Percentiles rank a stretch among this genome's conserved stretches.
Evolutionary conservation across 257 asterid genomes (phyloP).

Genomic region (Henckelia pumila): DNA sequence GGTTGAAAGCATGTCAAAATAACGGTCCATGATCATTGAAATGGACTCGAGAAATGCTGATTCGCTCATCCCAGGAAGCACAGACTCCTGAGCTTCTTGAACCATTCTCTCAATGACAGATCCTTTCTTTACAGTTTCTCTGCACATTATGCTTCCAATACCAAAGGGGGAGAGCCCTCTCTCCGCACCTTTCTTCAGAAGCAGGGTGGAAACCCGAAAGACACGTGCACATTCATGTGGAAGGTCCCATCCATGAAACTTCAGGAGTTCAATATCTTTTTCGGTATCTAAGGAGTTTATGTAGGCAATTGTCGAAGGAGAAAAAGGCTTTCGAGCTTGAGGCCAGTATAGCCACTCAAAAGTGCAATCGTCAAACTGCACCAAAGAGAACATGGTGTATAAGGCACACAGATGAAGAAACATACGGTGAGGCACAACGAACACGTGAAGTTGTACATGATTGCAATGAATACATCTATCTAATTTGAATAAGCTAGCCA

Average conservation of each 20-base stretch:
- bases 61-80: constrained; percentile 56
- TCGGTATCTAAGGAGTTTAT: constrained; percentile 60
- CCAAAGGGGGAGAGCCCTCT: constrained; percentile 59
- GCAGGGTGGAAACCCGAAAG: constrained; percentile 65
- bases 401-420: neutral
- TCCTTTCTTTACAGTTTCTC: constrained; percentile 56
- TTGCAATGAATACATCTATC: no score
- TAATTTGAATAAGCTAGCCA: no score
- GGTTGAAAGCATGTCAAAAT: constrained; percentile 38
- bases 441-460: neutral
- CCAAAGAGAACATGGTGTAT: constrained; percentile 7
- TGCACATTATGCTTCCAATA: constrained; percentile 68
- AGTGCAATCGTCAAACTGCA: constrained; percentile 73
- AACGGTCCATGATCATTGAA: constrained; percentile 51
- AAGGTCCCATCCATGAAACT: constrained; percentile 62
- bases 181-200: constrained; percentile 66
- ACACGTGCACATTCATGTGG: constrained; percentile 50
- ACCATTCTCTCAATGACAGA: constrained; percentile 60
- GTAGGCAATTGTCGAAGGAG: constrained; percentile 49
- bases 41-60: constrained; percentile 53
- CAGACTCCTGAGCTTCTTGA: constrained; percentile 47
- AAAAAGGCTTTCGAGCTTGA: constrained; percentile 56
- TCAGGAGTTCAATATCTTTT: constrained; percentile 59
- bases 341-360: constrained; percentile 93
- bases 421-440: constrained; percentile 2